Evolutionary conservation across 768 basidiomycete species (phyloP), one percentile per base, ranked within the genome.

Genomic region (Lactifluus pinguis): DNA sequence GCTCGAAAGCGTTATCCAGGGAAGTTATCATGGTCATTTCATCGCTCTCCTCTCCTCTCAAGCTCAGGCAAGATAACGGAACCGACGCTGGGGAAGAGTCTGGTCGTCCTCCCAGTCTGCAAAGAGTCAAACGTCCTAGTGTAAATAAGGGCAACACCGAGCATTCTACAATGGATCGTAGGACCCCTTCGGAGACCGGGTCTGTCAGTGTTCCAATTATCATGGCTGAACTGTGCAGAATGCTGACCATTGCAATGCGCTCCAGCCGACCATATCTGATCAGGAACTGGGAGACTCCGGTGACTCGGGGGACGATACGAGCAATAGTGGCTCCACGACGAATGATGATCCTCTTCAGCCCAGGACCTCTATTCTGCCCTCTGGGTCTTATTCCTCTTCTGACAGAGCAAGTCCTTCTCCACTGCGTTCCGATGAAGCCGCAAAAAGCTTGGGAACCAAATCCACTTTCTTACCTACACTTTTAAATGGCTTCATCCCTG

Each of bases 401-500:
- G 48, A 55, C 39, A 41, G 58, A 61, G 21, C 51, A 42, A 29
- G 29, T 25, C 45, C 34, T 34, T 29, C 34, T 49, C 25, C 38
- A 9, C 41, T 17, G 11, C 49, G 21, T 55, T 7, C 48, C 25
- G 36, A 36, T 30, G 29, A 19, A 21, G 21, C 38, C 36, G 21
- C 59, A 32, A 25, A 34, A 68, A 69, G 15, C 17, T 49, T 66
- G 17, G 67, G 70, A 49, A 68, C 69, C 59, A 67, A 77, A 66
- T 79, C 86, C 58, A 79, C 83, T 1, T 99, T 98, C 75, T 78
- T 98, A 2, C 95, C 97, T 29, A 89, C 91, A 3, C 82, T 98
- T 29, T 80, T 91, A 0, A 84, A 88, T 13, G 95, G 95, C 2
- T 99, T 88, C 70, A 79, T 85, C 45, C 81, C 82, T 50, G 93